Evolutionary conservation across 1,284 basidiomycete species (phyloP).

Genomic region (Coniophora puteana): DNA sequence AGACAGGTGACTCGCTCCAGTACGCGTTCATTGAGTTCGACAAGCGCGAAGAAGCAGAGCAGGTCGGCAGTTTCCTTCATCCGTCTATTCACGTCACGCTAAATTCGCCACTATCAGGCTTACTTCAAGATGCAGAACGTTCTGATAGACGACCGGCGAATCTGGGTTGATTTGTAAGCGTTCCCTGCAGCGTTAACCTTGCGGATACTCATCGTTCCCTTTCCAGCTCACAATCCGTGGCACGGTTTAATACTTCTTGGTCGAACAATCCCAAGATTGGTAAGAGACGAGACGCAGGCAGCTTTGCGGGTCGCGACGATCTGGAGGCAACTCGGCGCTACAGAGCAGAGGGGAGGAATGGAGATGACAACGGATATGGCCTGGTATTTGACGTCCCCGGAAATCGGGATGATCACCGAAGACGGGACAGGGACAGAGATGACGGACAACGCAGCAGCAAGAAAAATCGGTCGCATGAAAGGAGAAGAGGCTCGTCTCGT

Average conservation of each 20-base stretch:
- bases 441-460: conserved; percentile 35
- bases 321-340: conserved; percentile 68
- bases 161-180: conserved; percentile 93
- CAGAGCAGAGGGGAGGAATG: conserved; percentile 37
- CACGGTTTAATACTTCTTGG: conserved; percentile 66
- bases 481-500: conserved; percentile 27
- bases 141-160: conserved; percentile 95
- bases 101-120: conserved; percentile 50
- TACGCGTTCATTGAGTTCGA: conserved; percentile 99
- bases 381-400: conserved; percentile 72
- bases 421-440: no score
- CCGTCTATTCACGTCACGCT: conserved; percentile 2
- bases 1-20: conserved; percentile 93
- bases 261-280: conserved; percentile 68
- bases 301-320: conserved; percentile 70
- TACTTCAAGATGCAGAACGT: conserved; percentile 99
- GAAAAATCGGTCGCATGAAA: no score
- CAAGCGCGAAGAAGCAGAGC: conserved; percentile 87
- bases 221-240: conserved; percentile 85
- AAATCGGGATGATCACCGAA: conserved; percentile 12
- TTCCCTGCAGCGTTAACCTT: conserved; percentile 5
- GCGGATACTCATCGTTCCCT: conserved; percentile 14
- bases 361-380: conserved; percentile 44
- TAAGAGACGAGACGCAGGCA: conserved; percentile 34
- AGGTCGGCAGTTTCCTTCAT: conserved; percentile 45